phyloP scores from a whole-genome alignment of 371 early-diverging fungal genomes.

The Apophysomyces elegans region DNA sequence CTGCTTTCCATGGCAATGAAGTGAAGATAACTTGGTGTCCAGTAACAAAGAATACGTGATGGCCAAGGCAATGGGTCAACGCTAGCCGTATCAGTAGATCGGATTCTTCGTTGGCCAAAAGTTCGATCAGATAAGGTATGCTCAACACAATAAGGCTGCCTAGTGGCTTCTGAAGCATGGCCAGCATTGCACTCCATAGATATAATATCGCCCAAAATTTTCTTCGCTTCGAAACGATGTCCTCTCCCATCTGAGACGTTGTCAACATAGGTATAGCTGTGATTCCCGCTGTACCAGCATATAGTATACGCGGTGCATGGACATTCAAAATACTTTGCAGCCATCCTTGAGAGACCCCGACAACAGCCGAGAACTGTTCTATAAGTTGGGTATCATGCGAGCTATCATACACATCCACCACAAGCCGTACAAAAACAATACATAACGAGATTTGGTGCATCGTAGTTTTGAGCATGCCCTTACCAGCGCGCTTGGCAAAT shows the following conservation, averaged over 20 bases:
- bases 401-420: conserved; percentile 25
- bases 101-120: conserved; percentile 13
- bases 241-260: too few species aligned
- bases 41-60: conserved; percentile 83
- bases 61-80: conserved; percentile 56
- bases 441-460: conserved; percentile 17
- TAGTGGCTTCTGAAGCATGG: conserved; percentile 45
- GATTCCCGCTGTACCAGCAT: conserved; percentile 15
- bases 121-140: conserved; percentile 22
- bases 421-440: conserved; percentile 23
- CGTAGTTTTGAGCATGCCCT: background rate
- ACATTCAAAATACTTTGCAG: conserved; percentile 26
- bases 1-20: conserved; percentile 89
- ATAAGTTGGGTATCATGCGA: background rate
- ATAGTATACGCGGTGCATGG: conserved; percentile 39
- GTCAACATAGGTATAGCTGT: background rate
- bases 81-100: conserved; percentile 23
- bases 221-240: background rate
- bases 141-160: conserved; percentile 29
- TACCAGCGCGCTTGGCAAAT: background rate
- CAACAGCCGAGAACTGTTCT: background rate
- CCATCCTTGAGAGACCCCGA: background rate
- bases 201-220: conserved; percentile 22
- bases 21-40: conserved; percentile 91
- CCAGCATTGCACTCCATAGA: conserved; percentile 32